Conservation (phyloP, 768 basidiomycete species). For the Sutorius australiensis region DNA sequence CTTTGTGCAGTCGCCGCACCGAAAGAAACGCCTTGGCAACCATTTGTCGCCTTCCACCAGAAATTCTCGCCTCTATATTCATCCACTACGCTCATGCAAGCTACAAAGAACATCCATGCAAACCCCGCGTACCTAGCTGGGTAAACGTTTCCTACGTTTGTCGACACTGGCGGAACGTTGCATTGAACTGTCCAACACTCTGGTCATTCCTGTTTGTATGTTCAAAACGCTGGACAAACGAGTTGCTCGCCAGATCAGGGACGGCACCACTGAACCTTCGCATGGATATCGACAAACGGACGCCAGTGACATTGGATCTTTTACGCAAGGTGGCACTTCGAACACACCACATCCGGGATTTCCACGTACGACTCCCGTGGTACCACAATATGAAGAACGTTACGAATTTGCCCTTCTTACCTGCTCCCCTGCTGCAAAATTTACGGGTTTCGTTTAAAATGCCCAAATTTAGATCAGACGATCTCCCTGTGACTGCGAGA, state of each 20-base stretch:
- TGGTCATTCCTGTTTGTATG: conserved; percentile 38
- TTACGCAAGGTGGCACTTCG: conserved; percentile 32
- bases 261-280: conserved; percentile 28
- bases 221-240: conserved; percentile 37
- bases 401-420: conserved; percentile 18
- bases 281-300: conserved; percentile 27
- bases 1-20: too few relatives aligned
- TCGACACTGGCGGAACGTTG: conserved; percentile 43
- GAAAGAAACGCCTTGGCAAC: too few relatives aligned
- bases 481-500: conserved; percentile 22
- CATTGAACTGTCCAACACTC: conserved; percentile 37
- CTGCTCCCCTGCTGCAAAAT: conserved; percentile 33
- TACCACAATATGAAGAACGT: conserved; percentile 22
- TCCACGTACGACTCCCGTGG: conserved; percentile 24
- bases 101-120: neutral
- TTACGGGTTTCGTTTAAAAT: conserved; percentile 24
- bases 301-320: conserved; percentile 27
- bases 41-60: too few relatives aligned
- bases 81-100: conserved; percentile 5
- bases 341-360: conserved; percentile 31
- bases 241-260: conserved; percentile 45
- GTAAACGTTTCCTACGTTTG: conserved; percentile 25
- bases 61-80: conserved; percentile 4
- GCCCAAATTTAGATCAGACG: conserved; percentile 12
- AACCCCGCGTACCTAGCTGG: conserved; percentile 15